phyloP scores from a whole-genome alignment of 495 filamentous ascomycete species.

The Hypomontagnella submonticulosa region DNA sequence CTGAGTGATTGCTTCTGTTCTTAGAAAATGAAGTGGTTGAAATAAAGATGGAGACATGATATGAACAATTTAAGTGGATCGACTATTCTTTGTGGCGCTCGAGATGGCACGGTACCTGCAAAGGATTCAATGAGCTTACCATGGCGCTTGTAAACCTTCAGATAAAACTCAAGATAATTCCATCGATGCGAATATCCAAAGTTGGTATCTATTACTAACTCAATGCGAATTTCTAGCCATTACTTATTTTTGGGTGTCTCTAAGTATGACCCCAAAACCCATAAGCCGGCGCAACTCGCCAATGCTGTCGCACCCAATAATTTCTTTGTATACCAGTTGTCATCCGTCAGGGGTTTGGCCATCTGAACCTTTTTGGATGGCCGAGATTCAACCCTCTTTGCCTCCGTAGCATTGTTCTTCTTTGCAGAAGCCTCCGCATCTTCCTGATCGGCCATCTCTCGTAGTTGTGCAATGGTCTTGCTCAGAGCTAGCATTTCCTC shows the following conservation, averaged over 20 bases:
- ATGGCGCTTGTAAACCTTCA: no score
- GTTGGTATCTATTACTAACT: constrained; percentile 5
- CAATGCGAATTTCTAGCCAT: constrained; percentile 4
- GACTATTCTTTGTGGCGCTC: no score
- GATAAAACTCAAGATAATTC: no score
- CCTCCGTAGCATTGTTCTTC: constrained; percentile 47
- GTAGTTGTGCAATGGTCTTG: constrained; percentile 69
- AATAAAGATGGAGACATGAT: no score
- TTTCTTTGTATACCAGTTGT: constrained; percentile 77
- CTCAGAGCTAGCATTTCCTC: constrained; percentile 77
- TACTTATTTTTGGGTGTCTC: constrained; percentile 47
- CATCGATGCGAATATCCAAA: not conserved
- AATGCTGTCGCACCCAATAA: constrained; percentile 71
- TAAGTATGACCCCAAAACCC: constrained; percentile 69
- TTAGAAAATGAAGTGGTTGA: no score
- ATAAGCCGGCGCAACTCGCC: constrained; percentile 73
- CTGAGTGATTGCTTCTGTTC: no score
- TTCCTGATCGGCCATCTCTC: constrained; percentile 61
- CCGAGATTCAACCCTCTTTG: constrained; percentile 49
- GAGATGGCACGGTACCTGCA: no score
- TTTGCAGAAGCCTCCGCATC: constrained; percentile 39
- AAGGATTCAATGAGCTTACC: no score
- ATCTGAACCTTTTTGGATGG: constrained; percentile 55
- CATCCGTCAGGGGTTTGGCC: constrained; percentile 72
- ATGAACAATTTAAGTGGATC: no score